Base-by-base conservation (phyloP, 495 filamentous ascomycete genomes). In the Podospora tetraspora region DNA sequence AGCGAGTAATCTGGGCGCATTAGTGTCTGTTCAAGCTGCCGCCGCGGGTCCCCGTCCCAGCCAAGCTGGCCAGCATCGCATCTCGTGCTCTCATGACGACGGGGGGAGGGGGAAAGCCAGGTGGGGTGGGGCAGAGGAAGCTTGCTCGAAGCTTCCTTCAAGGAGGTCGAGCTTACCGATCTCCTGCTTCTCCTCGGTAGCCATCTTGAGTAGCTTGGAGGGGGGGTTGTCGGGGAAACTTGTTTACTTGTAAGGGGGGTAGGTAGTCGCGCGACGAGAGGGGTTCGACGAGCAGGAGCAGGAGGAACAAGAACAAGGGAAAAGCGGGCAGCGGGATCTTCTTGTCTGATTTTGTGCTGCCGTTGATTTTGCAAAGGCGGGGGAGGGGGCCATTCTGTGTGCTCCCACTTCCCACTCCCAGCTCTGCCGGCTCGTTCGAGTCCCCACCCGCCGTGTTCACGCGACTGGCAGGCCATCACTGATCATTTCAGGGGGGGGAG, bases 1-100 rank as follows among this genome's bases (percentile, higher is more conserved):
- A 97, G 86, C 69, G 92, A 87, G 84, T 98, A 96, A 79, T 98
- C 95, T 97, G 70, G 52, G 19, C 29, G 52, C 63, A 25, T 19
- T n/a, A 58, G n/a, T n/a, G n/a, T n/a, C n/a, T n/a, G n/a, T n/a
- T n/a, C n/a, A n/a, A n/a, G n/a, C n/a, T n/a, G n/a, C n/a, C n/a
- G n/a, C n/a, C n/a, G n/a, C n/a, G n/a, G n/a, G 22, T 10, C 32
- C 32, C 24, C 3, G 12, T 57, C 21, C 30, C 61, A 29, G 29
- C 6, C 27, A 24, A 22, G 19, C 22, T 64, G 62, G 43, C 43
- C 4, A 52, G 16, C 43, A 52, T 25, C 32, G n/a, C 25, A 32
- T 21, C 27, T 57, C 24, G 24, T 13, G 43, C 37, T 29, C 43
- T 52, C 13, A 16, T 52, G 16, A 52, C n/a, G 43, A 52, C 43